Conservation (phyloP, 768 basidiomycete species). For the Lactarius vividus region DNA sequence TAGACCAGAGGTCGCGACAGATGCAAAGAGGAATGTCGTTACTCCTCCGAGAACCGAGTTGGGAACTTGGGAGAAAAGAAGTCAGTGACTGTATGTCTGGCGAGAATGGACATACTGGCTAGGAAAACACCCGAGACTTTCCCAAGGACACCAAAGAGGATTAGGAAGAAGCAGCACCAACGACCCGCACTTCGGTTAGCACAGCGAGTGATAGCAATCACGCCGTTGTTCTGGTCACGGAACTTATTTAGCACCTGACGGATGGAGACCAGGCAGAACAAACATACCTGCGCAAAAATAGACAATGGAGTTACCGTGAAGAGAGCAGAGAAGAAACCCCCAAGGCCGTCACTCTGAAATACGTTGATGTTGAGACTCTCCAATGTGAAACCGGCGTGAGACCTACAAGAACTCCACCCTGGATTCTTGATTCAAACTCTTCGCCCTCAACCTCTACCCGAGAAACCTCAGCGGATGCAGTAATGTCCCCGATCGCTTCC, state of each 20-base stretch:
- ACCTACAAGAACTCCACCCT: conserved; percentile 72
- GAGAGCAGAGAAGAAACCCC: conserved; percentile 74
- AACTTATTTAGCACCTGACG: neutral
- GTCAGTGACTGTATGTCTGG: neutral
- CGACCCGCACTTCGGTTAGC: conserved; percentile 77
- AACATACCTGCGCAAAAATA: conserved; percentile 61
- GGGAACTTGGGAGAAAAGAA: conserved; percentile 48
- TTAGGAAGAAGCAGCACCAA: conserved; percentile 77
- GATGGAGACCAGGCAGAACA: neutral
- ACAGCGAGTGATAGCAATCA: conserved; percentile 81
- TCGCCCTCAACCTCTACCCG: conserved; percentile 67
- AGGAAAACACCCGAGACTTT: conserved; percentile 84
- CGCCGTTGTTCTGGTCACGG: conserved; percentile 64
- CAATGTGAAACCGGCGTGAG: neutral
- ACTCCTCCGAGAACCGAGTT: conserved; percentile 81
- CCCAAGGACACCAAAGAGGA: conserved; percentile 76
- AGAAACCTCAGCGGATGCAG: conserved; percentile 80
- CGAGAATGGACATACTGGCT: conserved; percentile 46
- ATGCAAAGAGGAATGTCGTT: conserved; percentile 83
- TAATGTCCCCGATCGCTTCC: conserved; percentile 86
- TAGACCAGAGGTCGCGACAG: conserved; percentile 66
- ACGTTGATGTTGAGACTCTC: too few species aligned
- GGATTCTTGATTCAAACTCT: conserved; percentile 78
- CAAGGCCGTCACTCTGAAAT: conserved; percentile 67
- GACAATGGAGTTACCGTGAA: conserved; percentile 82